Percentiles rank a stretch among this genome's conserved stretches.
Evolutionary conservation across 768 basidiomycete genomes (phyloP).

Genomic region (Chiua virens): DNA sequence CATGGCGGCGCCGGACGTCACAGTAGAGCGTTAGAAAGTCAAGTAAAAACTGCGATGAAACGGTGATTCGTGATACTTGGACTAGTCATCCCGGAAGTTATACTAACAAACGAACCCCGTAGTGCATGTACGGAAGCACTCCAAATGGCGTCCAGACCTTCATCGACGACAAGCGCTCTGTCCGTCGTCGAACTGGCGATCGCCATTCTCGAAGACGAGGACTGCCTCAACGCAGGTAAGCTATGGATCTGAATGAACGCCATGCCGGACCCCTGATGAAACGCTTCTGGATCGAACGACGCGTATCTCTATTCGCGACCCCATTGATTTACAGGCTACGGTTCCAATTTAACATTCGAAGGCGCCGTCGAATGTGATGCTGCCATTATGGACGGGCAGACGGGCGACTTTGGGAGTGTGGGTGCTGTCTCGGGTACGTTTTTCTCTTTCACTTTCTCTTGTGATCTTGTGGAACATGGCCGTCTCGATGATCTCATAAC

Average conservation of each 20-base stretch:
- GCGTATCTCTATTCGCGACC: too few relatives aligned
- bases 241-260: background rate
- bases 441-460: background rate
- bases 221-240: conserved; percentile 67
- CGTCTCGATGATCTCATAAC: conserved; percentile 1
- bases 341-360: conserved; percentile 75
- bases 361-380: conserved; percentile 84
- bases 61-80: conserved; percentile 36
- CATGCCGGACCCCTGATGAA: background rate
- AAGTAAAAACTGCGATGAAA: conserved; percentile 55
- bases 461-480: background rate
- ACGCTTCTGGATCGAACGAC: too few relatives aligned
- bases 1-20: conserved; percentile 84
- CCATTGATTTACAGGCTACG: conserved; percentile 47
- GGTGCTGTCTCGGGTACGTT: conserved; percentile 67
- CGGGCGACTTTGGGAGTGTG: conserved; percentile 62
- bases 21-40: conserved; percentile 43
- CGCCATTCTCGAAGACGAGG: conserved; percentile 61
- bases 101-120: background rate
- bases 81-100: background rate
- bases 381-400: conserved; percentile 58
- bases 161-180: conserved; percentile 31
- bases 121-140: conserved; percentile 58
- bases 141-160: conserved; percentile 8
- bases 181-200: conserved; percentile 57